phyloP scores from a whole-genome alignment of 2,329 filamentous ascomycete genomes.

The Clathrospora elynae region DNA sequence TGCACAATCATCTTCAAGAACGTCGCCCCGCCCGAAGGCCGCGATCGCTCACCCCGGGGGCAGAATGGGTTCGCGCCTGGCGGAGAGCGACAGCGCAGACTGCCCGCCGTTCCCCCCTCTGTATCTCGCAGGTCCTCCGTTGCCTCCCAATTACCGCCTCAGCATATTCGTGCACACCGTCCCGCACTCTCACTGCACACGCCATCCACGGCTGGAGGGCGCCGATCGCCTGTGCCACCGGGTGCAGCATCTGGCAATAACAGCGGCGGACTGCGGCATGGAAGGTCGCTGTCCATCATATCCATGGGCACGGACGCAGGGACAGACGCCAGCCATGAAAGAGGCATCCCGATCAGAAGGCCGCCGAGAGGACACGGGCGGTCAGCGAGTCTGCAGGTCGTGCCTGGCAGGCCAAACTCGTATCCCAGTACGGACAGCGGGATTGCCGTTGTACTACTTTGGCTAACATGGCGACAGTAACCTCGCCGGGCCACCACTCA shows the following conservation, averaged over 20 bases:
- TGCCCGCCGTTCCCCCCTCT: conserved; percentile 45
- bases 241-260: conserved; percentile 31
- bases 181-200: conserved; percentile 68
- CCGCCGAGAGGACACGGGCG: conserved; percentile 71
- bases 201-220: conserved; percentile 38
- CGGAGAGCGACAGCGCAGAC: conserved; percentile 48
- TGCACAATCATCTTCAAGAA: conserved; percentile 98
- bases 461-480: conserved; percentile 33
- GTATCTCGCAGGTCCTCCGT: conserved; percentile 47
- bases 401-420: conserved; percentile 53
- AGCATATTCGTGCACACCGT: conserved; percentile 63
- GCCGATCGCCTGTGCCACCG: conserved; percentile 30
- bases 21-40: conserved; percentile 60
- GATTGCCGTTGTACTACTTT: conserved; percentile 1
- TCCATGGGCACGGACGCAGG: conserved; percentile 54
- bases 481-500: conserved; percentile 40
- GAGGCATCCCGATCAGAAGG: conserved; percentile 45
- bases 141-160: conserved; percentile 36
- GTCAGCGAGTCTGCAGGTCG: conserved; percentile 80
- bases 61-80: conserved; percentile 45
- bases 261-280: conserved; percentile 46
- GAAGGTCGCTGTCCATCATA: conserved; percentile 57
- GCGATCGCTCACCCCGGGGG: conserved; percentile 40
- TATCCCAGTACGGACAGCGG: conserved; percentile 35
- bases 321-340: conserved; percentile 37